Conservation (phyloP, 768 basidiomycete genomes). For the Phlegmacium glaucopus region DNA sequence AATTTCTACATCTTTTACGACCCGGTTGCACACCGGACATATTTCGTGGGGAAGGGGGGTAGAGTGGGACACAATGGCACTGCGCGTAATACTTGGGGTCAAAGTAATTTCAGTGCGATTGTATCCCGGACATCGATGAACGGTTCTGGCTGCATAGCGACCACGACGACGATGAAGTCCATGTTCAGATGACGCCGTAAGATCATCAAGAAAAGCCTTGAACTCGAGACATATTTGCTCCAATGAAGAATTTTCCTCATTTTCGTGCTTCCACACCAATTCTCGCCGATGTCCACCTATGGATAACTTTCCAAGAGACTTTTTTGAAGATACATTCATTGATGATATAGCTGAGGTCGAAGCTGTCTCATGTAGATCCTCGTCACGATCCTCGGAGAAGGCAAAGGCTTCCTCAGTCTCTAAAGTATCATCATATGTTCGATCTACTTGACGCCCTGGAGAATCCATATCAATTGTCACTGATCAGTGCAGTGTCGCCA, state of each 20-base stretch:
- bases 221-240: not conserved
- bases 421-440: too few relatives aligned
- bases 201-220: not conserved
- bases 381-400: too few relatives aligned
- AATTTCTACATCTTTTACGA: conserved; percentile 1
- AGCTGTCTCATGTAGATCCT: too few relatives aligned
- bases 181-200: not conserved
- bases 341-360: not conserved
- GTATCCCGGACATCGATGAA: conserved; percentile 2
- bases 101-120: not conserved
- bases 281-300: not conserved
- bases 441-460: too few relatives aligned
- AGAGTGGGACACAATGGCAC: not conserved
- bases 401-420: too few relatives aligned
- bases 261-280: not conserved
- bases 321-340: not conserved
- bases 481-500: not conserved
- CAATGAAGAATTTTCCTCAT: not conserved
- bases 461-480: too few relatives aligned
- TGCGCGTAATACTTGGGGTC: not conserved
- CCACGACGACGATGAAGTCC: not conserved
- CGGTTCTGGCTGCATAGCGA: not conserved
- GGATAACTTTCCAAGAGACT: not conserved
- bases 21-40: too few relatives aligned
- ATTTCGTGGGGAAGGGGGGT: too few relatives aligned